These are phyloP conservation scores for Apiospora sp. DNA, from an alignment of 2,329 filamentous ascomycete species.

Conservation along the genomic window DNA sequence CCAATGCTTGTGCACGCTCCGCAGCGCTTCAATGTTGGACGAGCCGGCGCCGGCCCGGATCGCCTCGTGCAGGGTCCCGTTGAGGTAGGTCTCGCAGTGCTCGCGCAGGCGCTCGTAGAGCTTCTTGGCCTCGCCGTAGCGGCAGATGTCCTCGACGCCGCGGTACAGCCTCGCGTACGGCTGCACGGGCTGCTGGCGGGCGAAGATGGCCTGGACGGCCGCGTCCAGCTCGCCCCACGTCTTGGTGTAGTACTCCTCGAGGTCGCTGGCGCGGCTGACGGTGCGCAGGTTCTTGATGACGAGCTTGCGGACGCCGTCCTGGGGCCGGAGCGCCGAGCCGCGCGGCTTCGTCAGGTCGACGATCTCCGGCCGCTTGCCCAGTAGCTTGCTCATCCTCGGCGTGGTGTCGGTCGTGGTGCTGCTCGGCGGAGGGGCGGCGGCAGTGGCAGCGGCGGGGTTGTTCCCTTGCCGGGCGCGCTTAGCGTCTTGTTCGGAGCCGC, in stretches of 20 bases:
- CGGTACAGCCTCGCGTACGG: constrained; percentile 92
- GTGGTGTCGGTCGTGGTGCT: constrained; percentile 21
- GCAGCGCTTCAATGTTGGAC: constrained; percentile 70
- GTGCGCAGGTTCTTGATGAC: constrained; percentile 91
- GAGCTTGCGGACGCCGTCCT: constrained; percentile 81
- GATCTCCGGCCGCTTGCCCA: constrained; percentile 48
- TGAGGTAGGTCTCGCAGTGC: constrained; percentile 74
- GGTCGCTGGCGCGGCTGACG: constrained; percentile 63
- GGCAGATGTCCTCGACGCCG: constrained; percentile 90
- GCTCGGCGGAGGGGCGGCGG: neutral
- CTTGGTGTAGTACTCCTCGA: constrained; percentile 79
- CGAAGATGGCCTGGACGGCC: constrained; percentile 78
- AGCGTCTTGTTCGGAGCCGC: constrained; percentile 25
- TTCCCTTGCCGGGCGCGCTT: constrained; percentile 23
- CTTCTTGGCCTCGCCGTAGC: constrained; percentile 74
- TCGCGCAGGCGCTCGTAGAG: constrained; percentile 72
- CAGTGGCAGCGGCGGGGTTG: neutral
- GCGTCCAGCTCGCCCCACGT: constrained; percentile 77
- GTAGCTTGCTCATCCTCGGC: constrained; percentile 39
- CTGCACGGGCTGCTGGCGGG: constrained; percentile 64
- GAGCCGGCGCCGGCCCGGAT: constrained; percentile 58
- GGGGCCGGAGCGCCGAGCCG: constrained; percentile 68
- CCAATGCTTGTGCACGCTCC: constrained; percentile 68
- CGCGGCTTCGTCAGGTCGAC: constrained; percentile 56
- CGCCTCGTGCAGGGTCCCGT: constrained; percentile 62